Evolutionary conservation across 768 basidiomycete genomes (phyloP).

Genomic region (Sistotremastrum suecicum): DNA sequence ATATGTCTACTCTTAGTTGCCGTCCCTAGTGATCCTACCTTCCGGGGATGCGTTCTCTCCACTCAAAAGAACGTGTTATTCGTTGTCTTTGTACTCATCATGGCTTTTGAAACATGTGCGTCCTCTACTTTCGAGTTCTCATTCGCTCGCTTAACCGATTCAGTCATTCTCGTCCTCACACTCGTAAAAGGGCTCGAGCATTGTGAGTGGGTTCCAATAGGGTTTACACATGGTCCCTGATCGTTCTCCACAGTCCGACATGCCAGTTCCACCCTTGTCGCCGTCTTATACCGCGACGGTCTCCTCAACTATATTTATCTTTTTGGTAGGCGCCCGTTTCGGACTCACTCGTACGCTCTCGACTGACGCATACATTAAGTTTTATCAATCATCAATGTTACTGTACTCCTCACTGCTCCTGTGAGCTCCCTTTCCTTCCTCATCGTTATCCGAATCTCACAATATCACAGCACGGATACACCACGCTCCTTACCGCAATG

Average conservation of each 20-base stretch:
- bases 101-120: constrained; percentile 2
- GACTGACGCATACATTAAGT: not conserved
- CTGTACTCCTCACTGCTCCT: not conserved
- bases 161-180: not conserved
- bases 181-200: not conserved
- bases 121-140: not conserved
- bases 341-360: too few species aligned
- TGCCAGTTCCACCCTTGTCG: not conserved
- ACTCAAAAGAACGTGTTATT: constrained; percentile 7
- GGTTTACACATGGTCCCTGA: not conserved
- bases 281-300: not conserved
- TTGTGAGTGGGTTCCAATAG: not conserved
- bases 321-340: not conserved
- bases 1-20: constrained; percentile 5
- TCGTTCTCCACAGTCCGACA: not conserved
- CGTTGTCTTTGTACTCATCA: constrained; percentile 5
- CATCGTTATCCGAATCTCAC: not conserved
- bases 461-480: not conserved
- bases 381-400: not conserved
- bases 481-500: constrained; percentile 1
- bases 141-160: not conserved
- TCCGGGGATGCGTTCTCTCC: constrained; percentile 6
- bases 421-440: not conserved
- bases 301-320: constrained; percentile 1
- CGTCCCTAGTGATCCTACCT: constrained; percentile 2